Evolutionary conservation across 2,329 filamentous ascomycete species (phyloP), one percentile per base, ranked within the genome.

Genomic region (Paecilomyces sp.): DNA sequence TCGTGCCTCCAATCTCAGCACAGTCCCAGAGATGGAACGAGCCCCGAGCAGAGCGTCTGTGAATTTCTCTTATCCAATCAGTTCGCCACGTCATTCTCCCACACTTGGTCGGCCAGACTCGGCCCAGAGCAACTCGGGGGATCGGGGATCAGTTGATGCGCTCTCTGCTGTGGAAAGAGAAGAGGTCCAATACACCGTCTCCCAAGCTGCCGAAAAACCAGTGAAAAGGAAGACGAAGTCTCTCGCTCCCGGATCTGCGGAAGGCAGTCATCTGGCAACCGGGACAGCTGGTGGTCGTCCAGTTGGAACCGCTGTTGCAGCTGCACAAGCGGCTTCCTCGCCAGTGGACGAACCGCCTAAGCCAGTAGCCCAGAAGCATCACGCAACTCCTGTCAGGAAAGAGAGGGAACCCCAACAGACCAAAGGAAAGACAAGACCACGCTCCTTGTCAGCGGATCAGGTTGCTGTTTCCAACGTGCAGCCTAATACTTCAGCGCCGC

Each of bases 51-150:
- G 76, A 53, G 74, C 72, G 33, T 80, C 79, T 3, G 70, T 80
- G 61, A 81, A 81, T 65, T 81, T 81, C 60, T 81, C 79, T 1
- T 78, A 79, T 56, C 77, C 77, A 2, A 75, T 74, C 64, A 72
- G 70, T 47, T 79, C 78, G 15, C 77, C 77, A 4, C 70, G 61
- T 31, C 65, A 66, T 22, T 66, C 66, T 4, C 67, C 67, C n/a
- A 47, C 41, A 15, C 18, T 47, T 15, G 58, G 64, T 1, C 55
- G 63, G 2, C 18, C 56, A 12, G 66, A 67, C 52, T 54, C 57
- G 24, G 25, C 58, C 22, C 65, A 67, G 60, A 61, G 59, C 13
- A 59, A 63, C 12, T 57, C 62, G 61, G 51, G 57, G 11, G 58
- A 62, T 8, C 56, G 57, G 30, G 63, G 64, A 52, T 61, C 65